Conservation (phyloP, 768 basidiomycete genomes). For the Tricholoma flavovirens region DNA sequence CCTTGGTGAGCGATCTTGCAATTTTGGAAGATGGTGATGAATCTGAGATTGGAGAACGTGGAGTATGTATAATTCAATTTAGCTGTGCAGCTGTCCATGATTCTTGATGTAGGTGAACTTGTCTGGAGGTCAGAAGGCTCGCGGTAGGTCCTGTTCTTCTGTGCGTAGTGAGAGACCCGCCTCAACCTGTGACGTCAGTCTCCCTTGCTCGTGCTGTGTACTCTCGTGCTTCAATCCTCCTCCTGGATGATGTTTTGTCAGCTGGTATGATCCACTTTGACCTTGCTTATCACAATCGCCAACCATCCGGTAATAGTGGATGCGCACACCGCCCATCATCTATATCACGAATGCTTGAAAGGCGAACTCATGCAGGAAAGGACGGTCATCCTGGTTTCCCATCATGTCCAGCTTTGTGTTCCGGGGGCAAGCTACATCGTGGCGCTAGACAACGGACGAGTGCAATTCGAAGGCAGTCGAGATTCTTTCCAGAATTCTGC, state of each 20-base stretch:
- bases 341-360: constrained; percentile 77
- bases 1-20: constrained; percentile 66
- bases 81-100: neutral
- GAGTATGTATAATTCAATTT: constrained; percentile 38
- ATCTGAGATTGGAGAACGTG: constrained; percentile 83
- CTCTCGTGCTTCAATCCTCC: constrained; percentile 73
- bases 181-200: constrained; percentile 33
- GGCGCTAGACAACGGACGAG: constrained; percentile 72
- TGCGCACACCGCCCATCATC: constrained; percentile 86
- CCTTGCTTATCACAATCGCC: neutral
- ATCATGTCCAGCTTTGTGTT: constrained; percentile 86
- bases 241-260: constrained; percentile 79
- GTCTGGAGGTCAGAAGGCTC: constrained; percentile 64
- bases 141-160: constrained; percentile 41
- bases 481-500: constrained; percentile 64
- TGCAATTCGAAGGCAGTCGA: constrained; percentile 65
- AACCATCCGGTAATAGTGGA: constrained; percentile 51
- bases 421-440: constrained; percentile 80
- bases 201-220: constrained; percentile 84
- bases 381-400: constrained; percentile 90
- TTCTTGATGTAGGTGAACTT: constrained; percentile 34
- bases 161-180: neutral
- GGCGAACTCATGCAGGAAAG: constrained; percentile 77
- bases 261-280: constrained; percentile 31
- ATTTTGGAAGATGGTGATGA: constrained; percentile 87